Base-by-base conservation (phyloP, 2,329 filamentous ascomycete species). In the Alternaria ventricosa region DNA sequence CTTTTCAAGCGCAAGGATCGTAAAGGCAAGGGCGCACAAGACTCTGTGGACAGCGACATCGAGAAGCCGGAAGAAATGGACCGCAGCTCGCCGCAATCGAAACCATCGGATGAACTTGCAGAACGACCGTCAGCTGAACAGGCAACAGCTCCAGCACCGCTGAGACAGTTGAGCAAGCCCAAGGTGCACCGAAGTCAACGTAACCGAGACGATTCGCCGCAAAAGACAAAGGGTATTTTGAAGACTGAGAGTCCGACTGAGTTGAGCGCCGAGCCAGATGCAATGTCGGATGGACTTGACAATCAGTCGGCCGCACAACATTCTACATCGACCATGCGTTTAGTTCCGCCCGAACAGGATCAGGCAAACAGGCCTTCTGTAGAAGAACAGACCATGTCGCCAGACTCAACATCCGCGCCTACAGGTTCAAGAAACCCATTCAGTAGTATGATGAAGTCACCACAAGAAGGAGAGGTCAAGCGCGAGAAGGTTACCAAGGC, bases 1-100 rank as follows among this genome's bases (percentile, higher is more conserved):
- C 80, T 90, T 7, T 90, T 90, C 81, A 90, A 90, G 71, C 84
- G 88, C 62, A 90, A 89, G 72, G 88, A 89, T 63, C 89, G 88
- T 79, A 88, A 87, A 70, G 74, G 72, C 23, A 74, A 71, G 59
- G 65, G 67, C 27, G 63, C 66, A n/a, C 67, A 73, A 30, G 79
- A 79, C 22, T 71, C 73, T 0, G 61, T 75, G n/a, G 76, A 78
- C 41, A 75, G 72, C 57, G 85, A 87, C 58, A 79, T 75, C 41
- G 85, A 87, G 41, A 84, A 83, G 43, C 75, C 78, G 12, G 78
- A 78, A 57, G 80, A 81, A 54, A 65, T 65, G 30, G 73, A 76
- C 27, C 76, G 77, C 28, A 75, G 70, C 50, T 80, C 78, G 11
- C 76, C 75, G 9, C 72, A 78, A 50, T 69, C 74, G 8, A 80